Base-by-base conservation (phyloP, 1,139 yeast genomes). In the Hemisphaericaspora lyxosophila region DNA sequence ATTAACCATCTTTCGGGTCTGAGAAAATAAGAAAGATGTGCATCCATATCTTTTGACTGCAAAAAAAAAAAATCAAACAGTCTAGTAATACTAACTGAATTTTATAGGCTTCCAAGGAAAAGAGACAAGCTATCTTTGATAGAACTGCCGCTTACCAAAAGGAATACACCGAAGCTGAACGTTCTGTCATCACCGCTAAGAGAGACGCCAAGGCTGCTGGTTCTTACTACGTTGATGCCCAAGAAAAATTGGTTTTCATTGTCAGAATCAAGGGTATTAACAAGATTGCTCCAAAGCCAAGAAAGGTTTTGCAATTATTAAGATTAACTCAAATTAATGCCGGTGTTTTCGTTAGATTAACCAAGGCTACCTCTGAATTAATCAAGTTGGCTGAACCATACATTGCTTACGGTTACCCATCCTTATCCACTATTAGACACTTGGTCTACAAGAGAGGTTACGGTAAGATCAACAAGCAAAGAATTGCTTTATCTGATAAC, bases 1-100 rank as follows among this genome's bases (percentile, higher is more conserved):
- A 85, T 84, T 83, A 88, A 89, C 97, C 97, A 89, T 89, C 97
- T 89, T 89, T 89, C 97, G 95, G 95, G 96, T 74, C 97, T 89
- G 97, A 89, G 63, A 61, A 67, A 51, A 49, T 45, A 39, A 32
- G 26, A 37, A 16, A 11, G 35, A 35, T 32, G 42, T 27, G 41
- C 31, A 35, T 19, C 15, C 33, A 44, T 34, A 24, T 28, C 34
- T 24, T 9, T 17, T 22, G 22, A n/a, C n/a, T n/a, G n/a, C n/a
- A n/a, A n/a, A n/a, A n/a, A n/a, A n/a, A n/a, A n/a, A n/a, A n/a
- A n/a, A n/a, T n/a, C n/a, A n/a, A n/a, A n/a, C n/a, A n/a, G n/a
- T n/a, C n/a, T 16, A 13, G 7, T 26, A 31, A 35, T 67, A 70
- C 76, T 72, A 71, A 72, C 74, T 46, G 36, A 36, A 30, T 26